A percentile compares a stretch with the other conserved stretches of the same genome.
These are phyloP conservation scores for Neurospora crassa DNA, from an alignment of 2,329 filamentous ascomycete species.

Conservation along the genomic window DNA sequence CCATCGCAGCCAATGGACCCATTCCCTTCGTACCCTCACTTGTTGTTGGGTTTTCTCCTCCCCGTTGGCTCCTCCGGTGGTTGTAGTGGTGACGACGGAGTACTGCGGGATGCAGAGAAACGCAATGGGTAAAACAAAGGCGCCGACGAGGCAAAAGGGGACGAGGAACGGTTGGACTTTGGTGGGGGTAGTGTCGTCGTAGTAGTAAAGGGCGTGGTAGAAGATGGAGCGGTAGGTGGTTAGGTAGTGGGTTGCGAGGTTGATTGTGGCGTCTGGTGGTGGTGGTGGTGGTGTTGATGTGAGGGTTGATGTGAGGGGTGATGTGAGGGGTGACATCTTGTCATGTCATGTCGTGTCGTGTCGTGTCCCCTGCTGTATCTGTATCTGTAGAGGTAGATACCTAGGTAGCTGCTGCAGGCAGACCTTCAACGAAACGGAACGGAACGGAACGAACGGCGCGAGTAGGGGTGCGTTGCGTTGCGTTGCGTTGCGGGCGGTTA, in stretches of 20 bases:
- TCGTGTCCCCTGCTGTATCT: no score
- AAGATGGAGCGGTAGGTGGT: slow-evolving; percentile 29
- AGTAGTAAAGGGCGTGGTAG: slow-evolving; percentile 18
- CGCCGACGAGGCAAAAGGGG: slow-evolving; percentile 39
- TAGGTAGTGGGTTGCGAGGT: slow-evolving; percentile 14
- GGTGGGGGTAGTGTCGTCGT: neutral
- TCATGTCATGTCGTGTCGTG: no score
- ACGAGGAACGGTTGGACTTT: slow-evolving; percentile 36
- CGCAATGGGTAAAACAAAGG: slow-evolving; percentile 38
- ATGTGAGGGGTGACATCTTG: no score
- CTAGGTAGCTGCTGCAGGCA: no score
- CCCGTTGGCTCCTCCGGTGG: no score
- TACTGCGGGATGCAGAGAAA: slow-evolving; percentile 49
- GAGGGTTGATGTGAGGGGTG: no score
- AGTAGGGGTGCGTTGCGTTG: no score
- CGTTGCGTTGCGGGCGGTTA: no score
- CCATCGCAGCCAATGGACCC: slow-evolving; percentile 42
- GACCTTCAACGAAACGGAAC: no score
- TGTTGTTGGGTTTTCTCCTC: neutral
- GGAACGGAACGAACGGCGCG: no score
- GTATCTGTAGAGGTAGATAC: no score
- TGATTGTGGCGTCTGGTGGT: neutral
- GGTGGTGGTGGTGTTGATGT: neutral
- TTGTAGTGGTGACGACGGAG: slow-evolving; percentile 7
- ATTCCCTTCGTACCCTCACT: slow-evolving; percentile 24